A percentile compares a stretch with the other conserved stretches of the same genome.
Evolutionary conservation across 2,329 filamentous ascomycete genomes (phyloP).

Genomic region (Phialocephala subalpina): DNA sequence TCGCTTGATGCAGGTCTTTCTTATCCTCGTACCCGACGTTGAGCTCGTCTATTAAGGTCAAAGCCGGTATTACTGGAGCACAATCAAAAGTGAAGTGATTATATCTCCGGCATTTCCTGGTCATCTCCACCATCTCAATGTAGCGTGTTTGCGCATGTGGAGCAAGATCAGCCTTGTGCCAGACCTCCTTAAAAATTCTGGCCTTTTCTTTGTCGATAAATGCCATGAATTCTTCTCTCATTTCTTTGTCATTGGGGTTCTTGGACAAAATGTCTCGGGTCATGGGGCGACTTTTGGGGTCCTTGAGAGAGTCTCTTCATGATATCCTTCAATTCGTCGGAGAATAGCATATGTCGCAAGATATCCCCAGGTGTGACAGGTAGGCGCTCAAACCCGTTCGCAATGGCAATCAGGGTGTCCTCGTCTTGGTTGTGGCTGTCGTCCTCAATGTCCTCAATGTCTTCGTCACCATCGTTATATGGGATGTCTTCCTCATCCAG

Average conservation of each 20-base stretch:
- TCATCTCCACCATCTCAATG: slow-evolving; percentile 47
- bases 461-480: neutral
- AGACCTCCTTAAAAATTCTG: slow-evolving; percentile 50
- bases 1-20: slow-evolving; percentile 49
- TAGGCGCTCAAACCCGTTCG: neutral
- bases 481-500: neutral
- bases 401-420: neutral
- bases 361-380: neutral
- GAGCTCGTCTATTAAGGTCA: slow-evolving; percentile 48
- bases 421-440: neutral
- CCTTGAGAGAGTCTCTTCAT: slow-evolving; percentile 7
- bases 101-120: slow-evolving; percentile 42
- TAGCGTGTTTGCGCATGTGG: slow-evolving; percentile 49
- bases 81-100: slow-evolving; percentile 34
- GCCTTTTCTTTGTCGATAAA: slow-evolving; percentile 46
- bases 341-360: slow-evolving; percentile 1
- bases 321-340: neutral
- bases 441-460: neutral
- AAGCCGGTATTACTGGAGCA: slow-evolving; percentile 24
- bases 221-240: slow-evolving; percentile 40
- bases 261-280: neutral
- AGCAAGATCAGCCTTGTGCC: slow-evolving; percentile 54
- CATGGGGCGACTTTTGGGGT: neutral
- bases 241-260: slow-evolving; percentile 4
- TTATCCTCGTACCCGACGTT: slow-evolving; percentile 14